Conservation (phyloP, 768 basidiomycete genomes). For the Serendipita sp. region DNA sequence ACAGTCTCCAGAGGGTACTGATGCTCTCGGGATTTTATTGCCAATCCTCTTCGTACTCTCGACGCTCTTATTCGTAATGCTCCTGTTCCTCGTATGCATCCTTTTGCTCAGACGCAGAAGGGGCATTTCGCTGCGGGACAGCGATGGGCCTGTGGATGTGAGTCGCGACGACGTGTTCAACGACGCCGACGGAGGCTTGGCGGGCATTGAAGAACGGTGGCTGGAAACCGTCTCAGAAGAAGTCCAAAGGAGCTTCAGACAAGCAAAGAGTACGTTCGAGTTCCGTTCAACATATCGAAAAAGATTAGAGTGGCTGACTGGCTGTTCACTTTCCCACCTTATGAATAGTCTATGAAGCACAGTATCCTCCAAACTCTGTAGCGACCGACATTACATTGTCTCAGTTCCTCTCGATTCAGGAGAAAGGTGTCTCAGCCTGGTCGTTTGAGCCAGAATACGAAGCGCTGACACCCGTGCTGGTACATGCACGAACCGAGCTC, state of each 20-base stretch:
- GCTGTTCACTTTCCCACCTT: background rate
- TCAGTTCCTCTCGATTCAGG: slow-evolving; percentile 96
- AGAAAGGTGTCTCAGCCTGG: slow-evolving; percentile 99
- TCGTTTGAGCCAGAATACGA: slow-evolving; percentile 98
- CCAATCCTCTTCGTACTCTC: slow-evolving; percentile 88
- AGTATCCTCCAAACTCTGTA: slow-evolving; percentile 89
- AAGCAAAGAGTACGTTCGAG: slow-evolving; percentile 64
- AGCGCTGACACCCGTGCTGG: slow-evolving; percentile 77
- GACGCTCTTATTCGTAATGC: slow-evolving; percentile 80
- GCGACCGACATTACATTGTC: slow-evolving; percentile 97
- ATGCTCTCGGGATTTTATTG: slow-evolving; percentile 71
- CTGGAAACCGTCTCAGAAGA: slow-evolving; percentile 62
- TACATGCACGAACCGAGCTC: slow-evolving; percentile 91
- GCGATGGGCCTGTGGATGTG: slow-evolving; percentile 86
- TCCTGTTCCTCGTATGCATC: slow-evolving; percentile 80
- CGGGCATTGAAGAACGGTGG: slow-evolving; percentile 85
- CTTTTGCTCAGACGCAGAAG: slow-evolving; percentile 64
- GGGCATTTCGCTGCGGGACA: slow-evolving; percentile 65
- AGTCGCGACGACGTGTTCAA: slow-evolving; percentile 68
- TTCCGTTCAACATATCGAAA: background rate
- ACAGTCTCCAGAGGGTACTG: slow-evolving; percentile 14
- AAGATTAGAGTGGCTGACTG: background rate
- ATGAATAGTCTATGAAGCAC: slow-evolving; percentile 55
- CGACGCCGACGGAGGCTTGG: slow-evolving; percentile 85
- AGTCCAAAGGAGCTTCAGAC: slow-evolving; percentile 51